Evolutionary conservation across 1,284 basidiomycete genomes (phyloP).

Genomic region (Stereum hirsutum): DNA sequence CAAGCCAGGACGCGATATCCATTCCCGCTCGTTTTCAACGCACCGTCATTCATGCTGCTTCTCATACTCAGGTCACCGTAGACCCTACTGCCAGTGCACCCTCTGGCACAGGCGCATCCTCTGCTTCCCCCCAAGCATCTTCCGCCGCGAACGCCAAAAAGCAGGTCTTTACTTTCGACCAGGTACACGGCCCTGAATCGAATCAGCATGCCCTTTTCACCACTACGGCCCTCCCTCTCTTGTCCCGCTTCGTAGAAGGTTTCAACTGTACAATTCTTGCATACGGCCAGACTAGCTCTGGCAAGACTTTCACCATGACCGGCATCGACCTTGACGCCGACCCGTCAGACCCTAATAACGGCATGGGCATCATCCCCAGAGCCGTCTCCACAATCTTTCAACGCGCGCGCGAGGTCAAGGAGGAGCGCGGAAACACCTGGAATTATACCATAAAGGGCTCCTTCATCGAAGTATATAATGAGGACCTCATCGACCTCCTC

Average conservation of each 20-base stretch:
- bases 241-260: conserved; percentile 89
- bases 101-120: conserved; percentile 32
- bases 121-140: conserved; percentile 35
- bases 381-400: conserved; percentile 90
- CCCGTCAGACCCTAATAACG: conserved; percentile 63
- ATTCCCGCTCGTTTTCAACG: conserved; percentile 94
- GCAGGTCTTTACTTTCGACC: conserved; percentile 89
- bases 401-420: conserved; percentile 65
- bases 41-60: conserved; percentile 73
- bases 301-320: conserved; percentile 97
- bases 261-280: conserved; percentile 98
- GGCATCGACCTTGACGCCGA: conserved; percentile 81
- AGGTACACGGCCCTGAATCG: conserved; percentile 78
- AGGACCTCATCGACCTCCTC: conserved; percentile 89
- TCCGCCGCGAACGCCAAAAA: conserved; percentile 62
- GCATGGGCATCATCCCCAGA: conserved; percentile 92
- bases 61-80: conserved; percentile 63
- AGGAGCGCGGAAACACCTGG: conserved; percentile 66
- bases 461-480: conserved; percentile 98
- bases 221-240: conserved; percentile 75
- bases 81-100: conserved; percentile 49
- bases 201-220: conserved; percentile 84
- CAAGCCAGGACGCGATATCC: conserved; percentile 69
- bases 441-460: conserved; percentile 73
- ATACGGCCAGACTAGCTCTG: conserved; percentile 96